Evolutionary conservation across 75 land plant genomes (phyloP).

Genomic region (Adiantum capillusveneris): DNA sequence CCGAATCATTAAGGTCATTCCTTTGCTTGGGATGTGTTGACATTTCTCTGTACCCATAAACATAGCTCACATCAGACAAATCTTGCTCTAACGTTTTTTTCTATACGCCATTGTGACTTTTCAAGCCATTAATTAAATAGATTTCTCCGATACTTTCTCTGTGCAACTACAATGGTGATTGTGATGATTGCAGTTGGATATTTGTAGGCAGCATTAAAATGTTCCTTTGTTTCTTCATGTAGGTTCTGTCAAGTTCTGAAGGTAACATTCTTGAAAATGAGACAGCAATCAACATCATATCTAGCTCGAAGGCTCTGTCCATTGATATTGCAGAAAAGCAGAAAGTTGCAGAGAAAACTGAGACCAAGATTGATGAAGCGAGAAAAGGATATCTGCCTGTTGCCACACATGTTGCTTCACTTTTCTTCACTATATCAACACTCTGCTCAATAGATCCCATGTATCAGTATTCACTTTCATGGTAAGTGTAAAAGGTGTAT

Average conservation of each 20-base stretch:
- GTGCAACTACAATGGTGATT: no score
- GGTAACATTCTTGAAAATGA: conserved; percentile 39
- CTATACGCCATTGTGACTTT: no score
- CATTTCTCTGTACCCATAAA: no score
- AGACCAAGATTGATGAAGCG: conserved; percentile 37
- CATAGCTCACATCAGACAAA: no score
- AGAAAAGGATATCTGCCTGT: conserved; percentile 36
- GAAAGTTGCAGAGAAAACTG: conserved; percentile 27
- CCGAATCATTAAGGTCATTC: conserved; percentile 25
- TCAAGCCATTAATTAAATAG: no score
- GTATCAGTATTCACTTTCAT: conserved; percentile 37
- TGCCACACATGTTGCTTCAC: conserved; percentile 22
- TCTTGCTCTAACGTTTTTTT: no score
- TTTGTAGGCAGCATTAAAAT: no score
- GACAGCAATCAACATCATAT: conserved; percentile 33
- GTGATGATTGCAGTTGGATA: no score
- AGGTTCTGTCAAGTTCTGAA: conserved; percentile 35
- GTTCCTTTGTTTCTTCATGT: not conserved
- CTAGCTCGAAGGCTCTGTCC: conserved; percentile 29
- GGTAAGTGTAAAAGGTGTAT: conserved; percentile 19
- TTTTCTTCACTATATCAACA: conserved; percentile 25
- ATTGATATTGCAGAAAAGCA: conserved; percentile 35
- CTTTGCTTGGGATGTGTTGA: no score
- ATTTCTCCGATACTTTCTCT: no score
- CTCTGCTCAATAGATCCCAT: conserved; percentile 35